phyloP scores from a whole-genome alignment of 257 asterid species.

The Scutellaria baicalensis region DNA sequence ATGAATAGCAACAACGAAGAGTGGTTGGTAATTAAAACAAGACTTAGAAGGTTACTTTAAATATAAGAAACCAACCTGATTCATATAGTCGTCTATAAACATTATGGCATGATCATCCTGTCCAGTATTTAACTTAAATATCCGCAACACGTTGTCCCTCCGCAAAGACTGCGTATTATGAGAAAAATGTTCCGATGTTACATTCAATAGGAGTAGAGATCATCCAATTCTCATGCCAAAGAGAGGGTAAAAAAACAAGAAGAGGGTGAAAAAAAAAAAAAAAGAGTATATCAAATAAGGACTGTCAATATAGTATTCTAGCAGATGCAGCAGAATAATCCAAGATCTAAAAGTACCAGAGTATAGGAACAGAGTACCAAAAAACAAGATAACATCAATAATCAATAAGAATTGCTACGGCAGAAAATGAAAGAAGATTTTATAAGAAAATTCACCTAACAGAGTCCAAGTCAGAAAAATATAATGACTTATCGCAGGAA shows the following conservation, averaged over 20 bases:
- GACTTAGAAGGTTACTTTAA: not conserved
- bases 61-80: constrained; percentile 52
- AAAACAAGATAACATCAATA: not conserved
- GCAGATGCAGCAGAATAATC: not conserved
- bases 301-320: not conserved
- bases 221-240: not conserved
- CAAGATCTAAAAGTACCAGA: not conserved
- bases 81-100: constrained; percentile 72
- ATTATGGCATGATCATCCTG: constrained; percentile 96
- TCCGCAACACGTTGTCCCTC: constrained; percentile 62
- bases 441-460: not conserved
- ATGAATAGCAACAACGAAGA: not conserved
- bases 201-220: not conserved
- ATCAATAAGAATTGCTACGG: not conserved
- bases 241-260: not conserved
- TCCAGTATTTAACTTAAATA: constrained; percentile 84
- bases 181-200: not conserved
- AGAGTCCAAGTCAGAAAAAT: not conserved
- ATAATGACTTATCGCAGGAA: not conserved
- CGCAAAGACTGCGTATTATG: constrained; percentile 55
- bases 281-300: not conserved
- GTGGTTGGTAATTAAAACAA: not conserved
- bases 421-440: not conserved
- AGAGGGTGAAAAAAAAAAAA: not conserved
- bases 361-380: not conserved